A percentile compares a stretch with the other conserved stretches of the same genome.
Evolutionary conservation across 2,329 filamentous ascomycete genomes (phyloP).

Genomic region (Cladosporium sp.): DNA sequence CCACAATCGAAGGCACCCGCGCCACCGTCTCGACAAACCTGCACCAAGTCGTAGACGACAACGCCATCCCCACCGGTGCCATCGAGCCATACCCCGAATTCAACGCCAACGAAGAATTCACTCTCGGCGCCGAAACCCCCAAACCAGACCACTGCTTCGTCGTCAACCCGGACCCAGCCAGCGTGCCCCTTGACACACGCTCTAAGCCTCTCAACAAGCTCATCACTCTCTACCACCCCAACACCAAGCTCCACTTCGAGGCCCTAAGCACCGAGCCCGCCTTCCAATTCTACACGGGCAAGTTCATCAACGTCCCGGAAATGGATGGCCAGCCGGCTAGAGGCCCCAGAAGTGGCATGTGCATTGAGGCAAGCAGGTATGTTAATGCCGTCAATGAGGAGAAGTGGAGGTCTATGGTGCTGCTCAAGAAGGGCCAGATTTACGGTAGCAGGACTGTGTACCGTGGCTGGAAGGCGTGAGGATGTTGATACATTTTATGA

Average conservation of each 20-base stretch:
- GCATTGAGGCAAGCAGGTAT: constrained; percentile 85
- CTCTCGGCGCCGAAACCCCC: constrained; percentile 64
- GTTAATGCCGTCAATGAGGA: constrained; percentile 82
- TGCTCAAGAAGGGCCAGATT: constrained; percentile 77
- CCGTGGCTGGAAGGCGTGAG: constrained; percentile 67
- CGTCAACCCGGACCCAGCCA: constrained; percentile 57
- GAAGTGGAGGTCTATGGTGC: constrained; percentile 71
- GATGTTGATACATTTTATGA: background rate
- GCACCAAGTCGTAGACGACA: constrained; percentile 69
- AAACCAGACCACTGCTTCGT: constrained; percentile 90
- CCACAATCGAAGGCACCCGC: constrained; percentile 59
- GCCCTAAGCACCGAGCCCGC: constrained; percentile 88
- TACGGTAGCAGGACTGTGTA: constrained; percentile 82
- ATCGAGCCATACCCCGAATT: constrained; percentile 63
- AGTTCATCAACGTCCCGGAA: constrained; percentile 68
- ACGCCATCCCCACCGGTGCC: constrained; percentile 67
- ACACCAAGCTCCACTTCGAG: constrained; percentile 73
- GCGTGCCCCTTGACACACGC: constrained; percentile 49
- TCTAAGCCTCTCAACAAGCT: constrained; percentile 59
- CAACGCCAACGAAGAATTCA: constrained; percentile 63
- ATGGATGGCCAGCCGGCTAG: constrained; percentile 57
- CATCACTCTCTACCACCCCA: constrained; percentile 67
- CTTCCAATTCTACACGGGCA: constrained; percentile 95
- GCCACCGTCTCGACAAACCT: constrained; percentile 54
- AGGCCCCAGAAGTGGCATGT: constrained; percentile 70